Conservation (phyloP, 164 flowering plant genomes). For the Euptelea pleiosperma region DNA sequence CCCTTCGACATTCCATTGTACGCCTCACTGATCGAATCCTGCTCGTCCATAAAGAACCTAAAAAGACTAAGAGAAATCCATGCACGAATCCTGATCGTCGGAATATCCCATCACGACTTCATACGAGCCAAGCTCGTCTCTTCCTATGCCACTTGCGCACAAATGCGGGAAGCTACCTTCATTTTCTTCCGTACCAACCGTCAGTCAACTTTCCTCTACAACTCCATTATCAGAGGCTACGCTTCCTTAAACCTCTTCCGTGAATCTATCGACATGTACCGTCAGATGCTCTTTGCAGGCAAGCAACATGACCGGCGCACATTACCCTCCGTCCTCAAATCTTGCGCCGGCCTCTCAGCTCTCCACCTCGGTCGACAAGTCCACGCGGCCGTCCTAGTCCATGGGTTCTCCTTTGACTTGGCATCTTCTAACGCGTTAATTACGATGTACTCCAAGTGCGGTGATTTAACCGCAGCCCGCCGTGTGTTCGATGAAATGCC, state of each 20-base stretch:
- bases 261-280: constrained; percentile 31
- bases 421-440: constrained; percentile 32
- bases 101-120: constrained; percentile 32
- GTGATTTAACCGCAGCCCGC: constrained; percentile 28
- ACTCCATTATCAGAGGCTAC: constrained; percentile 39
- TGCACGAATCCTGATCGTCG: constrained; percentile 20
- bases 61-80: constrained; percentile 29
- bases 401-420: constrained; percentile 3
- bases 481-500: constrained; percentile 48
- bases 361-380: too few species aligned
- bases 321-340: constrained; percentile 31
- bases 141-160: constrained; percentile 21
- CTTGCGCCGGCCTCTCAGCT: constrained; percentile 18
- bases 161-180: constrained; percentile 25
- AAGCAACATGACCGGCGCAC: constrained; percentile 8
- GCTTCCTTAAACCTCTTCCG: constrained; percentile 28
- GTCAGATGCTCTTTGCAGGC: constrained; percentile 15
- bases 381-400: constrained; percentile 6
- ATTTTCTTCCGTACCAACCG: constrained; percentile 37
- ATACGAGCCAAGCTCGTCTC: constrained; percentile 41
- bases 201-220: constrained; percentile 41
- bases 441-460: constrained; percentile 40
- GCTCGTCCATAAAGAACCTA: constrained; percentile 28
- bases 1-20: constrained; percentile 12
- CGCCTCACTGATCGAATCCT: constrained; percentile 31